Base-by-base conservation (phyloP, 139 green algal species). In the Chlorella sp. region DNA sequence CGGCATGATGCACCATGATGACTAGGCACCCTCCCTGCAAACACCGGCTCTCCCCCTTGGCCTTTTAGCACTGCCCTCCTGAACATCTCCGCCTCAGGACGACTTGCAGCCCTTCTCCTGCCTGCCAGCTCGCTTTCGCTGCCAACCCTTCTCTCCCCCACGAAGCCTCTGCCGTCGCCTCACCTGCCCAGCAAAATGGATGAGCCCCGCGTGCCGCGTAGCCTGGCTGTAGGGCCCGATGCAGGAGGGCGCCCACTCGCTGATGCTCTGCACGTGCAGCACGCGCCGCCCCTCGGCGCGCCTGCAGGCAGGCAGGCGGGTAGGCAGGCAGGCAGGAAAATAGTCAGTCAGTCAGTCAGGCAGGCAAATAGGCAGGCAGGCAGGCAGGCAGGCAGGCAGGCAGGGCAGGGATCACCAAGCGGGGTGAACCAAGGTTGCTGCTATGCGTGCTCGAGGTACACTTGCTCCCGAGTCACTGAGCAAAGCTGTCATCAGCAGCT, bases 141-240 rank as follows among this genome's bases (percentile, higher is more conserved):
- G n/a, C n/a, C n/a, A n/a, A n/a, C n/a, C n/a, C n/a, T n/a, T n/a
- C n/a, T n/a, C n/a, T n/a, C n/a, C n/a, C n/a, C n/a, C n/a, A n/a
- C n/a, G n/a, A 26, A 73, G 21, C 22, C 64, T 73, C 22, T n/a
- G 32, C 26, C 32, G 0, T 5, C 11, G 18, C 0, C 83, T 0
- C 84, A 81, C 84, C 84, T 88, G 92, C 19, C 95, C 95, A 11
- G 95, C 94, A 64, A 96, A 92, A 39, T 87, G 81, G 2, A 93
- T 42, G 37, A 97, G 84, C 0, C 90, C 83, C 3, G 71, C 36
- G 48, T 90, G 83, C 22, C 88, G 34, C 2, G 88, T 82, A 28
- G 91, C 94, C 88, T 99, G 98, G 93, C 93, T 97, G 96, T 99
- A 99, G 1, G 98, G 98, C 9, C 98, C 98, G 78, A 99, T 99